Evolutionary conservation across 2,329 filamentous ascomycete genomes (phyloP).

Genomic region (Myotisia sp.): DNA sequence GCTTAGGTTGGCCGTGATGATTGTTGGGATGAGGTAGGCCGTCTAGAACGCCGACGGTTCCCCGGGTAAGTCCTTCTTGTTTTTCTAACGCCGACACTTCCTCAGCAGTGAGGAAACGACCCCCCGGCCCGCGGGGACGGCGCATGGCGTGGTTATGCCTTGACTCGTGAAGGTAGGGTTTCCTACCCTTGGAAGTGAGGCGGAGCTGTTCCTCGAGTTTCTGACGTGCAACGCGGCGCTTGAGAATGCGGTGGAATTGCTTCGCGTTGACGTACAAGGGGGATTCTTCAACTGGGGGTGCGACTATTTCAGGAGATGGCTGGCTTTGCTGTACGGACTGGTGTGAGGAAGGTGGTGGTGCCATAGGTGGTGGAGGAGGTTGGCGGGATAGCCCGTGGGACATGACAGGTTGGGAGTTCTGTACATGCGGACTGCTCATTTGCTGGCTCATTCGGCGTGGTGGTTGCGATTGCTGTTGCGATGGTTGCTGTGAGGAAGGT

Average conservation of each 20-base stretch:
- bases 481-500: conserved; percentile 34
- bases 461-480: conserved; percentile 20
- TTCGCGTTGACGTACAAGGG: conserved; percentile 97
- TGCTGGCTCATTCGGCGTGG: conserved; percentile 58
- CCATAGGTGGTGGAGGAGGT: conserved; percentile 37
- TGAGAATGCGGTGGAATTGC: conserved; percentile 93
- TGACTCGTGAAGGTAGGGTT: conserved; percentile 94
- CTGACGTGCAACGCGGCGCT: conserved; percentile 82
- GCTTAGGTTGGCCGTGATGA: too few relatives aligned
- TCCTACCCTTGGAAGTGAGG: conserved; percentile 84
- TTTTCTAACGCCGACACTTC: conserved; percentile 81
- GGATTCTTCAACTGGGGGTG: conserved; percentile 65
- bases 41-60: neutral
- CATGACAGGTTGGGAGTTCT: conserved; percentile 62
- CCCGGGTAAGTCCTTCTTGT: conserved; percentile 12
- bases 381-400: conserved; percentile 46
- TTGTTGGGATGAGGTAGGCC: too few relatives aligned
- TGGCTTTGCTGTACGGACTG: conserved; percentile 52
- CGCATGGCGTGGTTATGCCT: conserved; percentile 98
- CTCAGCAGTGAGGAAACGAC: conserved; percentile 88
- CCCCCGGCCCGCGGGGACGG: conserved; percentile 79
- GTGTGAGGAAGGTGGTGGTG: conserved; percentile 35
- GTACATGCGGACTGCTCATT: conserved; percentile 37
- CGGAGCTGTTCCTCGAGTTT: conserved; percentile 84
- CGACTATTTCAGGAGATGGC: conserved; percentile 66